Base-by-base conservation (phyloP, 2,329 filamentous ascomycete genomes). In the Coleophoma cylindrospora region DNA sequence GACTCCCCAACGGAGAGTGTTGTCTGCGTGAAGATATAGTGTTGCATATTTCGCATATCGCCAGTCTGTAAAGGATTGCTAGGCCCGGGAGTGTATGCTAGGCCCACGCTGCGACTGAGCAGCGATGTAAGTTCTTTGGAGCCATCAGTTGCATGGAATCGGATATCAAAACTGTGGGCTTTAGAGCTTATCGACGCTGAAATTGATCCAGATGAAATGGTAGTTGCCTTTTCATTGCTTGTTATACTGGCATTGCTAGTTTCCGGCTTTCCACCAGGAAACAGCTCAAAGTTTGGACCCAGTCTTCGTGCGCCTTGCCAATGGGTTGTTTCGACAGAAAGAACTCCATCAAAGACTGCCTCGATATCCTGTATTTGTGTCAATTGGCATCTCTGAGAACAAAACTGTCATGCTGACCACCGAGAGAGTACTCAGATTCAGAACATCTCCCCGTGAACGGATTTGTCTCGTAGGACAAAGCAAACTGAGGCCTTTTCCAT, bases 1-100 rank as follows among this genome's bases (percentile, higher is more conserved):
- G 82, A 80, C 66, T 91, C 87, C 27, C 78, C 78, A 1, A 81
- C 76, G 3, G 70, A 68, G 2, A 81, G 68, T 5, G 71, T 74
- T 1, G 76, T 80, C 62, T 80, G 77, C 32, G 76, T 74, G 59
- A 81, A 80, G 56, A 80, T 74, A 64, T 79, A 78, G 61, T 81
- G 78, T 49, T 73, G 68, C 55, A 78, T 71, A 57, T 75, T 66
- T 22, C 69, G 63, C 68, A 81, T 74, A 51, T 82, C 78, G 19
- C 70, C 75, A 0, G 75, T 75, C 57, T 78, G 70, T 65, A 79
- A 71, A 1, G 74, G 76, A 46, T 70, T 79, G 50, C 68, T 74
- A 1, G 79, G 68, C 0, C 75, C 68, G 0, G 80, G 80, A 27
- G 66, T 74, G 57, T 81, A 82, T 1, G 79, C 80, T 12, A 83